Evolutionary conservation across 495 filamentous ascomycete species (phyloP).

Genomic region (Stereocaulon alpinum): DNA sequence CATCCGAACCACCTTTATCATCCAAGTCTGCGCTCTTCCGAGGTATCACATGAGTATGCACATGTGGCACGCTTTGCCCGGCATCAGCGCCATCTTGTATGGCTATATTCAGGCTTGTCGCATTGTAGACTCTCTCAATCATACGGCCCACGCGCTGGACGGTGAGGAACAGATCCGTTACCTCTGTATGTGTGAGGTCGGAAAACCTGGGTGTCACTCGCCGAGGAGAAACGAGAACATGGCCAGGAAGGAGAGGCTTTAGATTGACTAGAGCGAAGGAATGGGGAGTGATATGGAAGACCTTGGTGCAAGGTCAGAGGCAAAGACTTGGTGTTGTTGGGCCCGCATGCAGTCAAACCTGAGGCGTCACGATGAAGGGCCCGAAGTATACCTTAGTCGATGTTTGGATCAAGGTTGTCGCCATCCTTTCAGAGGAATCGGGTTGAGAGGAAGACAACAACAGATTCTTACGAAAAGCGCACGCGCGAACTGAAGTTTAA

Average conservation of each 20-base stretch:
- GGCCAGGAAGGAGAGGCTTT: slow-evolving; percentile 87
- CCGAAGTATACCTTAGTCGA: slow-evolving; percentile 44
- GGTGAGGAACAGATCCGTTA: slow-evolving; percentile 73
- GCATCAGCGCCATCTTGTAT: slow-evolving; percentile 84
- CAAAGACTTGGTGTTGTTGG: background rate
- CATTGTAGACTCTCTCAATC: slow-evolving; percentile 62
- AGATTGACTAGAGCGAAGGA: slow-evolving; percentile 86
- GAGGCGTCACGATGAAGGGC: slow-evolving; percentile 52
- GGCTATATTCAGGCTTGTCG: slow-evolving; percentile 71
- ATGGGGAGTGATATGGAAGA: slow-evolving; percentile 73
- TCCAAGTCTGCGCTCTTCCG: slow-evolving; percentile 48
- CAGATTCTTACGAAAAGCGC: background rate
- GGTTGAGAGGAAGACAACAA: background rate
- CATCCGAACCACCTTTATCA: slow-evolving; percentile 43
- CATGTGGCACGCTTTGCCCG: slow-evolving; percentile 82
- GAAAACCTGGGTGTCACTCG: slow-evolving; percentile 57
- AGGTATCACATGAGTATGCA: slow-evolving; percentile 92
- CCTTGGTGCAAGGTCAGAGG: slow-evolving; percentile 37
- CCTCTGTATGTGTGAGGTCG: slow-evolving; percentile 62
- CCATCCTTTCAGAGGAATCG: background rate
- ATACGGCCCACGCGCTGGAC: slow-evolving; percentile 73
- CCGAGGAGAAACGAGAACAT: slow-evolving; percentile 64
- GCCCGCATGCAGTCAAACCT: slow-evolving; percentile 30
- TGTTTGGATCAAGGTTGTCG: background rate
- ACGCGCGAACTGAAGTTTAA: background rate